A percentile compares a stretch with the other conserved stretches of the same genome.
These are phyloP conservation scores for Pseudogymnoascus sp. DNA, from an alignment of 2,329 filamentous ascomycete genomes.

Conservation along the genomic window DNA sequence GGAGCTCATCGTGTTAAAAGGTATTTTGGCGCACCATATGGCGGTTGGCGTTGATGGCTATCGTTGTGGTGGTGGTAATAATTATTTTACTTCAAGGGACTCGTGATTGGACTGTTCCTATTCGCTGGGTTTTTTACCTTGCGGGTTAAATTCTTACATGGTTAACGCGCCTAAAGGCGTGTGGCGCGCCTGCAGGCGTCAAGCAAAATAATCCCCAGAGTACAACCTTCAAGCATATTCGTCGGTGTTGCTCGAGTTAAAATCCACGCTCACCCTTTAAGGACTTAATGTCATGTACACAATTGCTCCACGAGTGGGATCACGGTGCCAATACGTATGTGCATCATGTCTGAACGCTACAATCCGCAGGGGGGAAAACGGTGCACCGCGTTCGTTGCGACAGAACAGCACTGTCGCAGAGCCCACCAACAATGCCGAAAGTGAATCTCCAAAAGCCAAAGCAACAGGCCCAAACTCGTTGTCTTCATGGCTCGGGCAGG, in stretches of 20 bases:
- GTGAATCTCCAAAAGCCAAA: not conserved
- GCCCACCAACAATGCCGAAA: not conserved
- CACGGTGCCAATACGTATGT: not conserved
- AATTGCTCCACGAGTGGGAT: constrained; percentile 3
- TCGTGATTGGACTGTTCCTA: not conserved
- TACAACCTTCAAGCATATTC: not conserved
- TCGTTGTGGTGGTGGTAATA: not conserved
- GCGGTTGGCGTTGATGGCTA: not conserved
- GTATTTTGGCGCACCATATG: not conserved
- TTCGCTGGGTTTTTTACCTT: constrained; percentile 2
- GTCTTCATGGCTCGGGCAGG: not conserved
- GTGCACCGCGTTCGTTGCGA: not conserved
- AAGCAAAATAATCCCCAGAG: not conserved
- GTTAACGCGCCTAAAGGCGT: not conserved
- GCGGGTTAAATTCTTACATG: not conserved
- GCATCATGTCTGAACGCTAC: not conserved
- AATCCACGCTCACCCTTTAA: not conserved
- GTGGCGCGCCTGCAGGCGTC: not conserved
- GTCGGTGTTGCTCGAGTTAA: not conserved
- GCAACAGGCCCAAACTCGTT: not conserved
- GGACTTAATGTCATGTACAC: not conserved
- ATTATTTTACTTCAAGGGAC: not conserved
- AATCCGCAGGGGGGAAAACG: not conserved
- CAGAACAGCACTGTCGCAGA: not conserved
- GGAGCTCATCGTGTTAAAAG: not conserved